Evolutionary conservation across 2,329 filamentous ascomycete genomes (phyloP).

Genomic region (Colletotrichum musicola): DNA sequence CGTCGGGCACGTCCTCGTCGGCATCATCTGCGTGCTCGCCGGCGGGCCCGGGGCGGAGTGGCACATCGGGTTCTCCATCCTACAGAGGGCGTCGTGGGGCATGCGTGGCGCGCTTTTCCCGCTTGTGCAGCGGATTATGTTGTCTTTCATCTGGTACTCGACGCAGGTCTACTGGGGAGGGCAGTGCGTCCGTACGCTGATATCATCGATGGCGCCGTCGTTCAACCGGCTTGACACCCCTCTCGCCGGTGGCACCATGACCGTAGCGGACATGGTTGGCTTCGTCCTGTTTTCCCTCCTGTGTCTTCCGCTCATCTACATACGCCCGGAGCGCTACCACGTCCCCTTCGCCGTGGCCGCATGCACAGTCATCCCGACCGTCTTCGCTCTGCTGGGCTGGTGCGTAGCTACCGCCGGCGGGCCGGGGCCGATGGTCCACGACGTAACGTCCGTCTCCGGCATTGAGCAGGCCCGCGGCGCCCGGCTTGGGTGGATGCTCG

Average conservation of each 20-base stretch:
- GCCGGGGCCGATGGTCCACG: slow-evolving; percentile 43
- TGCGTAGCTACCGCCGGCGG: slow-evolving; percentile 45
- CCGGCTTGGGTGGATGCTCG: slow-evolving; percentile 44
- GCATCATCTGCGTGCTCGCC: slow-evolving; percentile 44
- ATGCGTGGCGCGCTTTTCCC: slow-evolving; percentile 45
- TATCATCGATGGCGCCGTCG: slow-evolving; percentile 40
- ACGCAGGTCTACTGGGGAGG: slow-evolving; percentile 45
- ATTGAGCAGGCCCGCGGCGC: slow-evolving; percentile 40
- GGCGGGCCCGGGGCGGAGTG: slow-evolving; percentile 45
- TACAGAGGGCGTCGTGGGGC: slow-evolving; percentile 45
- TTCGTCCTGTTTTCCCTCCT: slow-evolving; percentile 44
- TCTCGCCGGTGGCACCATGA: slow-evolving; percentile 40
- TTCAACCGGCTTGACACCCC: slow-evolving; percentile 40
- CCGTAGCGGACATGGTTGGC: slow-evolving; percentile 41
- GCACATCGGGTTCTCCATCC: slow-evolving; percentile 46
- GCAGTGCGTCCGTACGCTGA: slow-evolving; percentile 43
- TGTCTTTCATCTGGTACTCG: slow-evolving; percentile 45
- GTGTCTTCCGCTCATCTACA: slow-evolving; percentile 44
- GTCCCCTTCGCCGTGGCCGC: slow-evolving; percentile 44
- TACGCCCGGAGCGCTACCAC: slow-evolving; percentile 45
- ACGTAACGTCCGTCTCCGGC: slow-evolving; percentile 41
- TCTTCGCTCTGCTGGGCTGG: slow-evolving; percentile 48
- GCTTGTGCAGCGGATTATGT: slow-evolving; percentile 43
- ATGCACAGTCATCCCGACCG: slow-evolving; percentile 42
- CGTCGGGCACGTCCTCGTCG: slow-evolving; percentile 43